Conservation (phyloP, 2,329 filamentous ascomycete genomes). For the Penicillium sp. region DNA sequence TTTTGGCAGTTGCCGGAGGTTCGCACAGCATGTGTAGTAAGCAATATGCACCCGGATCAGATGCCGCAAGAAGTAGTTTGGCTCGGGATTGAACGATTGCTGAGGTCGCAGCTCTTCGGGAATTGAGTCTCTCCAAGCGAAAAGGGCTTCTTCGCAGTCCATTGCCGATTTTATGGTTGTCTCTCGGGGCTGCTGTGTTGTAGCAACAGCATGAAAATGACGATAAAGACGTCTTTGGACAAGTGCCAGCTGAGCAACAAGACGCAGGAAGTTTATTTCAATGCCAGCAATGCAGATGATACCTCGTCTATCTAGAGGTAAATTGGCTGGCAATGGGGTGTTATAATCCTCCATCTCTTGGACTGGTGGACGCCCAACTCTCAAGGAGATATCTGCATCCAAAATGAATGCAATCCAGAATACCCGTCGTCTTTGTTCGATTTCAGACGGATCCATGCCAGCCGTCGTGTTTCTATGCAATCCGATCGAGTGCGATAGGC, state of each 20-base stretch:
- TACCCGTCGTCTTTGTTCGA: constrained; percentile 17
- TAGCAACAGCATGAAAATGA: constrained; percentile 9
- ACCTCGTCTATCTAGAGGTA: constrained; percentile 11
- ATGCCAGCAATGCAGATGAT: constrained; percentile 4
- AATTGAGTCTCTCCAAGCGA: constrained; percentile 11
- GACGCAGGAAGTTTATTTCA: constrained; percentile 16
- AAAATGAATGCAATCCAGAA: constrained; percentile 26
- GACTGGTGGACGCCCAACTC: constrained; percentile 19
- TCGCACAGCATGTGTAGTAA: constrained; percentile 18
- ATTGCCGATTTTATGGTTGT: constrained; percentile 2
- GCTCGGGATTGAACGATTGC: not conserved
- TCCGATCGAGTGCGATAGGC: constrained; percentile 23
- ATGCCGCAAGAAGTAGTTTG: constrained; percentile 8
- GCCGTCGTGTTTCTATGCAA: constrained; percentile 16
- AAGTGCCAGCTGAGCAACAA: constrained; percentile 13
- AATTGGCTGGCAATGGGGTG: constrained; percentile 9
- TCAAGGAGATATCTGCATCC: constrained; percentile 23
- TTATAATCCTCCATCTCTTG: constrained; percentile 20
- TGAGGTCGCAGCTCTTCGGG: constrained; percentile 3
- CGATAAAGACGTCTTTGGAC: constrained; percentile 14
- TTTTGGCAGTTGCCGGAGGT: constrained; percentile 15
- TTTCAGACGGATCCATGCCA: constrained; percentile 10
- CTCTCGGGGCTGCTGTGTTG: not conserved
- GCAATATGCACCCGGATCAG: constrained; percentile 18
- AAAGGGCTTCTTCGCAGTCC: constrained; percentile 12